These are phyloP conservation scores for Seiridium cupressi DNA, from an alignment of 2,329 filamentous ascomycete species.

Conservation along the genomic window DNA sequence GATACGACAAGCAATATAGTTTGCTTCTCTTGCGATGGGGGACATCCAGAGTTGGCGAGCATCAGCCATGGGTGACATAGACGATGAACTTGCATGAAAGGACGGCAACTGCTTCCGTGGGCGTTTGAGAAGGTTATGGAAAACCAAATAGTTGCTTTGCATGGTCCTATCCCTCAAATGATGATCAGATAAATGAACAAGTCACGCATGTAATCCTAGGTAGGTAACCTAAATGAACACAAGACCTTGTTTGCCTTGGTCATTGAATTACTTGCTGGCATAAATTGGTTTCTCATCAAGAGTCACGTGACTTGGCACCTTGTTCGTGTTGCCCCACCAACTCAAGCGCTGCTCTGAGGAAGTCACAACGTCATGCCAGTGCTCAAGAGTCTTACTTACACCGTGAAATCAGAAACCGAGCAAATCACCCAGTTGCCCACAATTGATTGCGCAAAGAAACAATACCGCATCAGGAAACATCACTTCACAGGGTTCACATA, in stretches of 20 bases:
- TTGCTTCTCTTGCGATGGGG: not conserved
- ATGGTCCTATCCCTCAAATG: not conserved
- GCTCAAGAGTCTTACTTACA: not conserved
- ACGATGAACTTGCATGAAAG: not conserved
- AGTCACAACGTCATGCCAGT: constrained; percentile 9
- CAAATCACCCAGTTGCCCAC: not conserved
- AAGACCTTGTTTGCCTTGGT: too few species aligned
- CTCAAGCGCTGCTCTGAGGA: not conserved
- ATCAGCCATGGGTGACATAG: too few species aligned
- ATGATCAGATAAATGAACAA: not conserved
- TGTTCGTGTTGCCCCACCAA: constrained; percentile 12
- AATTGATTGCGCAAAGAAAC: too few species aligned
- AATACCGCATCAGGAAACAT: too few species aligned
- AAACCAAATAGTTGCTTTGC: not conserved
- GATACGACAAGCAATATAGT: not conserved
- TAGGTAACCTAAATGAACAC: too few species aligned
- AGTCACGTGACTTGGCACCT: constrained; percentile 10
- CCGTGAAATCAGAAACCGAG: not conserved
- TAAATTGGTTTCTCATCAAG: not conserved
- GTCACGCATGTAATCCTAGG: too few species aligned
- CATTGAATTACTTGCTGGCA: too few species aligned
- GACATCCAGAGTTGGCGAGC: not conserved
- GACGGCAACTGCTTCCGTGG: not conserved
- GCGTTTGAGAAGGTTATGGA: constrained; percentile 3
- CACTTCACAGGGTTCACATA: not conserved